Conservation (phyloP, 495 filamentous ascomycete genomes). For the Aspergillus taichungensis region DNA sequence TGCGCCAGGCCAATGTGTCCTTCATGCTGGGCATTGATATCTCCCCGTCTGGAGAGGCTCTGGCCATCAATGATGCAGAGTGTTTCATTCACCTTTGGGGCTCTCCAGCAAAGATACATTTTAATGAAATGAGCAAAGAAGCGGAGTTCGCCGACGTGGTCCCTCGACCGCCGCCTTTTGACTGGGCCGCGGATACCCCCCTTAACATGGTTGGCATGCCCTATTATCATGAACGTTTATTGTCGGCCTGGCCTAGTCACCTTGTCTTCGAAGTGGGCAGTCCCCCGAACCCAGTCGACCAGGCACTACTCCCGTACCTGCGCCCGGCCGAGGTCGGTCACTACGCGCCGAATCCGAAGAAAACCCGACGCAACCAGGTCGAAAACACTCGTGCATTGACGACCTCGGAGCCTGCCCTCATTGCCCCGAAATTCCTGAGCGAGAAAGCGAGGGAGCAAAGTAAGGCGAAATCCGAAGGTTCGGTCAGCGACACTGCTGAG, state of each 20-base stretch:
- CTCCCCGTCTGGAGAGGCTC: slow-evolving; percentile 81
- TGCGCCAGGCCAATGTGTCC: slow-evolving; percentile 76
- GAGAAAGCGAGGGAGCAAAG: slow-evolving; percentile 72
- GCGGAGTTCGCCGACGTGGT: slow-evolving; percentile 66
- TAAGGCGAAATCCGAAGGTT: slow-evolving; percentile 41
- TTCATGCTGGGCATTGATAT: slow-evolving; percentile 73
- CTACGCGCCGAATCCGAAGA: slow-evolving; percentile 70
- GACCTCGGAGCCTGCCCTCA: slow-evolving; percentile 43
- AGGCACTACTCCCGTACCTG: slow-evolving; percentile 57
- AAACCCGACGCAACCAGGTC: slow-evolving; percentile 67
- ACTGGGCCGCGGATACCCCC: slow-evolving; percentile 71
- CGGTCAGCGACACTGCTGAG: slow-evolving; percentile 54
- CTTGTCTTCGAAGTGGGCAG: slow-evolving; percentile 75
- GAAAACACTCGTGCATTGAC: slow-evolving; percentile 58
- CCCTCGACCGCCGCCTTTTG: slow-evolving; percentile 39
- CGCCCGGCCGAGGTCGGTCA: slow-evolving; percentile 60
- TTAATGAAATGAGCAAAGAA: slow-evolving; percentile 73
- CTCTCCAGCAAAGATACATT: slow-evolving; percentile 78
- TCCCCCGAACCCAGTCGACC: slow-evolving; percentile 68
- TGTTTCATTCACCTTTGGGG: slow-evolving; percentile 84
- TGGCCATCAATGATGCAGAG: slow-evolving; percentile 72
- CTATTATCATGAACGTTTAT: slow-evolving; percentile 77
- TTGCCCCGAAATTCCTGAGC: slow-evolving; percentile 82
- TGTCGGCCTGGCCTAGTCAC: slow-evolving; percentile 84
- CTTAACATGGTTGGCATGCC: slow-evolving; percentile 84